Conservation (phyloP, 306 rosid species). For the Benincasa hispida region DNA sequence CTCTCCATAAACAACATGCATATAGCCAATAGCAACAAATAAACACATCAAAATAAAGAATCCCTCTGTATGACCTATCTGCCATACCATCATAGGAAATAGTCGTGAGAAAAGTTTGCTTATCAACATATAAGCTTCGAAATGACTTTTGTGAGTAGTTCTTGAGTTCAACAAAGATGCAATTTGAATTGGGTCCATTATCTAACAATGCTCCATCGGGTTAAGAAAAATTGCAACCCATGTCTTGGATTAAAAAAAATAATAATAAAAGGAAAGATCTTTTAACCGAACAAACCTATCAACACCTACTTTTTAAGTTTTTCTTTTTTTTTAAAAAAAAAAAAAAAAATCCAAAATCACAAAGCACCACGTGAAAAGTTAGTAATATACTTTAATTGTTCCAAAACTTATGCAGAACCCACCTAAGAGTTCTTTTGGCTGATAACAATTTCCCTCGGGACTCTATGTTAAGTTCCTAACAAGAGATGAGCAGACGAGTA, state of each 20-base stretch:
- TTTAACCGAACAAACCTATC: background rate
- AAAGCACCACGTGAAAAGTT: background rate
- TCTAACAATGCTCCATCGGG: background rate
- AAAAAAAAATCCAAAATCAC: background rate
- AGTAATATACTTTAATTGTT: background rate
- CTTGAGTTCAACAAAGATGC: background rate
- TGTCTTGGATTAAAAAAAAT: background rate
- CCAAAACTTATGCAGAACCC: background rate
- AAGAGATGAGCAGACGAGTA: background rate
- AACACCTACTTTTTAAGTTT: background rate
- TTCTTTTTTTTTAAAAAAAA: too few species aligned
- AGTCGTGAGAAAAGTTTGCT: background rate
- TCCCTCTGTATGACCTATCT: background rate
- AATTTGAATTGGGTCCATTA: background rate
- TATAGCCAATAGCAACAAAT: background rate
- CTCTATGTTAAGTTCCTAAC: background rate
- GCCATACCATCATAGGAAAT: background rate
- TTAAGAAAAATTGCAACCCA: background rate
- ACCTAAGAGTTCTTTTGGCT: background rate
- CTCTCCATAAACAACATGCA: background rate
- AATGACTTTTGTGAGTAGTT: background rate
- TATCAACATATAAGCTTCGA: background rate
- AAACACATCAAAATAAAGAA: background rate
- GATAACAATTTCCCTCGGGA: background rate
- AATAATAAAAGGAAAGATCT: background rate